phyloP scores from a whole-genome alignment of 805 yeast genomes.

The Nakazawaea anatomiae region DNA sequence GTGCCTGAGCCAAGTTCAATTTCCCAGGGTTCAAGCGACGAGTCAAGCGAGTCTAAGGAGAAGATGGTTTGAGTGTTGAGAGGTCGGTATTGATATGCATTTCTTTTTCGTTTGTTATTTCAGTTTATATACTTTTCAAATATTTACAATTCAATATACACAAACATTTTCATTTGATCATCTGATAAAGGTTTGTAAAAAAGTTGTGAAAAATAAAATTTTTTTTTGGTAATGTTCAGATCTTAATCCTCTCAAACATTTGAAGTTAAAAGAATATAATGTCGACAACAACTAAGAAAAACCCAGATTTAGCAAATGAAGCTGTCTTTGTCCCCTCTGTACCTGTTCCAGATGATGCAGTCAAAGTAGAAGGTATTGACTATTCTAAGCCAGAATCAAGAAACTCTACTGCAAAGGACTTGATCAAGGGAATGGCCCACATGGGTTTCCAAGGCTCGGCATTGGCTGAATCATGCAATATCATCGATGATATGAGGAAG shows the following conservation, averaged over 20 bases:
- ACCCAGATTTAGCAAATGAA: constrained; percentile 77
- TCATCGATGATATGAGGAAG: constrained; percentile 83
- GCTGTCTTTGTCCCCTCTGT: constrained; percentile 86
- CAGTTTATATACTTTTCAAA: neutral
- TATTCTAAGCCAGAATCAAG: constrained; percentile 73
- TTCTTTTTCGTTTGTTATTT: neutral
- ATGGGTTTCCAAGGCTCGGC: constrained; percentile 98
- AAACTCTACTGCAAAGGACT: constrained; percentile 73
- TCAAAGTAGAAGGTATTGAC: constrained; percentile 82
- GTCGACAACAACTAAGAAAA: constrained; percentile 17
- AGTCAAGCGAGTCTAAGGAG: neutral
- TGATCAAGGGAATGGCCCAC: constrained; percentile 76
- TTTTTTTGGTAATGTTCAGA: neutral
- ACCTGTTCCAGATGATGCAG: constrained; percentile 78
- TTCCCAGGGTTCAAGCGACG: neutral
- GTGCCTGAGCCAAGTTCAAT: neutral
- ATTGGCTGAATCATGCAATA: constrained; percentile 83
- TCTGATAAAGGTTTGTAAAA: too few species aligned
- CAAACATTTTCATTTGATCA: too few species aligned
- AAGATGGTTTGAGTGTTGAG: neutral
- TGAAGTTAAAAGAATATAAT: neutral
- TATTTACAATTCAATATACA: too few species aligned
- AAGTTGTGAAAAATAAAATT: neutral
- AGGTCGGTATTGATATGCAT: too few species aligned
- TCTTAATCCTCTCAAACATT: too few species aligned